Evolutionary conservation across 2,329 filamentous ascomycete species (phyloP), one percentile per base, ranked within the genome.

Genomic region (Colletotrichum viniferum): DNA sequence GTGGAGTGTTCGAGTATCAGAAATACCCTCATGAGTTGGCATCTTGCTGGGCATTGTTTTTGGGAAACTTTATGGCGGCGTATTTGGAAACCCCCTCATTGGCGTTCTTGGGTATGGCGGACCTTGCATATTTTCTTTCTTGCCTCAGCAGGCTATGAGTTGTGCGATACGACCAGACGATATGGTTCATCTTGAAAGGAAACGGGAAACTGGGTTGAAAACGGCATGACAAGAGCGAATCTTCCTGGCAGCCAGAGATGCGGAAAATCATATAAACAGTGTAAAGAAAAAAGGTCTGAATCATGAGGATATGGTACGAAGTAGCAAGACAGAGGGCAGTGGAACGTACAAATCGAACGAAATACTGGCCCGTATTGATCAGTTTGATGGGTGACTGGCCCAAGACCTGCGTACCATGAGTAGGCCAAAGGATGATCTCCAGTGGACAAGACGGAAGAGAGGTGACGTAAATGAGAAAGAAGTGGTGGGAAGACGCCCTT

Each of bases 11-110:
- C 58, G 65, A 70, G 32, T 70, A 76, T 52, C 43, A 73, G 73
- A 75, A 73, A 77, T 77, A 77, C 76, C 76, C 76, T 77, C 69
- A 73, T 69, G 75, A 34, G 62, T 66, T 76, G 69, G 73, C 64
- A 76, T 71, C 43, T 74, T 65, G 74, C 16, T 67, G 66, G 74
- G 64, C 71, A 72, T 69, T 32, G 36, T 64, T 69, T 60, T 73
- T 52, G 38, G 38, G 65, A 55, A n/a, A 65, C 67, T 74, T 13
- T 62, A 56, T 24, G 65, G 71, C 67, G 71, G 74, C 71, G 71
- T 32, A 28, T 61, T 74, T 26, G 60, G 61, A 63, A 64, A 34
- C 55, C 32, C 32, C 38, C 32, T 63, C 18, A 58, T 12, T 38
- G 73, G 70, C 58, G 64, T 73, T 76, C 21, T 64, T 72, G 26